A percentile compares a stretch with the other conserved stretches of the same genome.
phyloP scores from a whole-genome alignment of 352 stramenopile species.

The Globisporangium splendens region DNA sequence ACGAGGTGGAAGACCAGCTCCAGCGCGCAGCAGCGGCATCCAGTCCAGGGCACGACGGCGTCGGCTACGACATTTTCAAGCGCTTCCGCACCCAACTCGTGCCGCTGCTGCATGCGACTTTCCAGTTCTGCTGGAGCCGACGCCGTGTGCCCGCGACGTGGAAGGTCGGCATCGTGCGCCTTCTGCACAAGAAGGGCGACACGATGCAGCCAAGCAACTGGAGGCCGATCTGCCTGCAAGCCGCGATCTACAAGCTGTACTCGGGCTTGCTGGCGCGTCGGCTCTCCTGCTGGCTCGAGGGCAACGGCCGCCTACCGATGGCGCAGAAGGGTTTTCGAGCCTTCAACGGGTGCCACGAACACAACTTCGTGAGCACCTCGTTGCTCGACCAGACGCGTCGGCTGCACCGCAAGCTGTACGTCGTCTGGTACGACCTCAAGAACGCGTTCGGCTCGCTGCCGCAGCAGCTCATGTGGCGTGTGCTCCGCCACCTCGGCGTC shows the following conservation, averaged over 20 bases:
- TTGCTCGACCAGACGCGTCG: slow-evolving; percentile 20
- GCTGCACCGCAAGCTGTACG: slow-evolving; percentile 9
- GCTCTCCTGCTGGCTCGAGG: slow-evolving; percentile 15
- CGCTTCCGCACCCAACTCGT: slow-evolving; percentile 12
- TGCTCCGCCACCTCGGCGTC: neutral
- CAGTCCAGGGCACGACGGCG: neutral
- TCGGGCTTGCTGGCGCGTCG: slow-evolving; percentile 15
- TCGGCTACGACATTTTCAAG: neutral
- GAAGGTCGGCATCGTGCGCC: slow-evolving; percentile 16
- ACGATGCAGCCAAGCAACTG: slow-evolving; percentile 11
- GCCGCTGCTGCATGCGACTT: slow-evolving; percentile 9
- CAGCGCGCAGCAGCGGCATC: neutral
- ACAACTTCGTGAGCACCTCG: slow-evolving; percentile 23
- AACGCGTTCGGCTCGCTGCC: slow-evolving; percentile 24
- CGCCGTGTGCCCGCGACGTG: slow-evolving; percentile 12
- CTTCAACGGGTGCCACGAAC: slow-evolving; percentile 24
- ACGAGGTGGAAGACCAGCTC: slow-evolving; percentile 26
- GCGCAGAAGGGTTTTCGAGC: slow-evolving; percentile 26
- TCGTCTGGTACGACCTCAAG: slow-evolving; percentile 24
- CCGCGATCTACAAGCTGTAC: slow-evolving; percentile 33
- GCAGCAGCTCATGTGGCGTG: slow-evolving; percentile 13
- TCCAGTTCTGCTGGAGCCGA: slow-evolving; percentile 17
- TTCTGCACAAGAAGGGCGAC: slow-evolving; percentile 27
- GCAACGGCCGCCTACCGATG: slow-evolving; percentile 10
- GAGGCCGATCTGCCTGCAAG: slow-evolving; percentile 30